These are phyloP conservation scores for Acorus gramineus DNA, from an alignment of 106 monocot species.

Conservation along the genomic window DNA sequence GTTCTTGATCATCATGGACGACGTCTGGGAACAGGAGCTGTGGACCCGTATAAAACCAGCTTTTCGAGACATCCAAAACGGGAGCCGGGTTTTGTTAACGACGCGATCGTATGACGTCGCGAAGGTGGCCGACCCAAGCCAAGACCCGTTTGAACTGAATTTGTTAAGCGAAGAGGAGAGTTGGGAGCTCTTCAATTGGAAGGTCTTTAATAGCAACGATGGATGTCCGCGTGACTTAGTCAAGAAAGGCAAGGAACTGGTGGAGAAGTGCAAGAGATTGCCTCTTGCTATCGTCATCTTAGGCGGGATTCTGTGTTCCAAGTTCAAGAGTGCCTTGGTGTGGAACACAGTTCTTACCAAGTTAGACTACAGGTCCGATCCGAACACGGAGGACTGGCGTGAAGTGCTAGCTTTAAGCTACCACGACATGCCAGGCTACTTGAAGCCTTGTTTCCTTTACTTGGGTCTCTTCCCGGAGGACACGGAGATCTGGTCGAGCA, in stretches of 20 bases:
- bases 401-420: too few relatives aligned
- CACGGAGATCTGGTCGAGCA: too few relatives aligned
- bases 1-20: conserved; percentile 16
- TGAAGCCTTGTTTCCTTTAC: too few relatives aligned
- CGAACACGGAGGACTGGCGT: neutral
- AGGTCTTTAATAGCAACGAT: conserved; percentile 1
- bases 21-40: conserved; percentile 10
- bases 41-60: conserved; percentile 6
- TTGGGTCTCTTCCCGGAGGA: too few relatives aligned
- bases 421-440: too few relatives aligned
- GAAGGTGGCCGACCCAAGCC: neutral
- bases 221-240: neutral
- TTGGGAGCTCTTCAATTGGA: conserved; percentile 13
- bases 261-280: conserved; percentile 13
- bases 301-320: conserved; percentile 13
- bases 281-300: conserved; percentile 18
- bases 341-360: conserved; percentile 2
- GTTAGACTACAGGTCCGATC: conserved; percentile 1
- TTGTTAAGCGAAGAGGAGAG: neutral
- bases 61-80: conserved; percentile 10
- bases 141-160: neutral
- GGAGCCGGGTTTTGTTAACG: conserved; percentile 16
- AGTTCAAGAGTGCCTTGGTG: neutral
- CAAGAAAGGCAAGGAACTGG: neutral
- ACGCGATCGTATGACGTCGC: conserved; percentile 13